Conservation (phyloP, 2,329 filamentous ascomycete genomes). For the Aspergillus alliaceus region DNA sequence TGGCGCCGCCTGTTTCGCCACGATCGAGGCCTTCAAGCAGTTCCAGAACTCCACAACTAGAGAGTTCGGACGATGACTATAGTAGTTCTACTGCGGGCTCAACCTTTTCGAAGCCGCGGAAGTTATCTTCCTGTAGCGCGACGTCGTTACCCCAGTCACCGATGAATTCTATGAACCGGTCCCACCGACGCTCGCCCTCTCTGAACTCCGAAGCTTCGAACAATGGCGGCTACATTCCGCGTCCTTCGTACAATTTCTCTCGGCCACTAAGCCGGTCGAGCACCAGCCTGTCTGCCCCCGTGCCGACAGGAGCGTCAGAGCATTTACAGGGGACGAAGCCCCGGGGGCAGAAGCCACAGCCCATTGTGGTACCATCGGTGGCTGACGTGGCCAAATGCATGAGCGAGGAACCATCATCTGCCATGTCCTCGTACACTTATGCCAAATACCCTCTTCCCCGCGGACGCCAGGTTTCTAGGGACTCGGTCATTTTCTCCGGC, state of each 20-base stretch:
- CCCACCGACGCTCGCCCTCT: conserved; percentile 77
- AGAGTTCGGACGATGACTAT: conserved; percentile 69
- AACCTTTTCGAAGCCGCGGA: conserved; percentile 69
- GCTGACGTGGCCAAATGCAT: conserved; percentile 21
- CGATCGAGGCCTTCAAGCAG: conserved; percentile 46
- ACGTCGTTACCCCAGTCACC: conserved; percentile 62
- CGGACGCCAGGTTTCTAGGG: conserved; percentile 74
- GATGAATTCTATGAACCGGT: conserved; percentile 61
- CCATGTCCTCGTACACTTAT: conserved; percentile 77
- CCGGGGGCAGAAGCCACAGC: conserved; percentile 30
- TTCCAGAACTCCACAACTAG: conserved; percentile 61
- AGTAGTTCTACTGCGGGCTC: conserved; percentile 58
- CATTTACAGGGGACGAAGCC: conserved; percentile 32
- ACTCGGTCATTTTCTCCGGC: conserved; percentile 61
- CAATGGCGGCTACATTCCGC: conserved; percentile 58
- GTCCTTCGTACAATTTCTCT: conserved; percentile 90
- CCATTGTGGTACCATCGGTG: conserved; percentile 32
- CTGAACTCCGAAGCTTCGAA: conserved; percentile 77
- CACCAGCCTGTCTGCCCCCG: conserved; percentile 38
- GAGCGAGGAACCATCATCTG: conserved; percentile 37
- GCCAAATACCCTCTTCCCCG: conserved; percentile 81
- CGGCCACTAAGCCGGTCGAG: conserved; percentile 71
- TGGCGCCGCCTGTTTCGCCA: conserved; percentile 49
- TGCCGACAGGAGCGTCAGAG: conserved; percentile 28
- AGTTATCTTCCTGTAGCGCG: conserved; percentile 71